A percentile compares a stretch with the other conserved stretches of the same genome.
Conservation (phyloP, 176 grass and related monocot genomes). For the Aechmea fasciata region DNA sequence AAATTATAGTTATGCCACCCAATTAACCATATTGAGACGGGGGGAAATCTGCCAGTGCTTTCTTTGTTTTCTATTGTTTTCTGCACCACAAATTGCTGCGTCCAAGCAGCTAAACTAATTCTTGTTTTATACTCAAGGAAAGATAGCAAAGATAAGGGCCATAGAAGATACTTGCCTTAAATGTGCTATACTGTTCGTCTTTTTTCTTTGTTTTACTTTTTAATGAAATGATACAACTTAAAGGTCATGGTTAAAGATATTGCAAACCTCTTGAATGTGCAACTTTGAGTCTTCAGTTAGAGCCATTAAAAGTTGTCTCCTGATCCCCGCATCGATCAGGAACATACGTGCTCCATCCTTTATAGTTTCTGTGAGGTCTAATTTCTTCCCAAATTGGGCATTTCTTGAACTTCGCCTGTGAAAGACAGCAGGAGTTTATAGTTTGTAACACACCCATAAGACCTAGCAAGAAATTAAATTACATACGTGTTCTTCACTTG, state of each 20-base stretch:
- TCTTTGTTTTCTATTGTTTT: background rate
- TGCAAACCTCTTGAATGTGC: slow-evolving; percentile 78
- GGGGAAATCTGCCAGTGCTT: background rate
- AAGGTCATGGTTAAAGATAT: background rate
- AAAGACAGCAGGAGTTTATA: background rate
- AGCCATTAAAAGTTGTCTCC: slow-evolving; percentile 83
- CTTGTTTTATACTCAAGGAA: too few relatives aligned
- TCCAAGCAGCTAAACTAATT: too few relatives aligned
- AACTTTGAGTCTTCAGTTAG: slow-evolving; percentile 94
- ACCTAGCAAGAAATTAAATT: slow-evolving; percentile 14
- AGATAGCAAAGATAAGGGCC: too few relatives aligned
- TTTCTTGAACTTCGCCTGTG: slow-evolving; percentile 51
- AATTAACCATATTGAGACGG: too few relatives aligned
- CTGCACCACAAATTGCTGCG: background rate
- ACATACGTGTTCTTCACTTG: slow-evolving; percentile 54
- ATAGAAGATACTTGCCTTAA: too few relatives aligned
- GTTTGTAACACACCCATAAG: background rate
- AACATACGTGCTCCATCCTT: slow-evolving; percentile 90
- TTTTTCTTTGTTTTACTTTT: too few relatives aligned
- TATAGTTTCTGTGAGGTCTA: slow-evolving; percentile 93
- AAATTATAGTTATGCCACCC: background rate
- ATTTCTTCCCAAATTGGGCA: slow-evolving; percentile 46
- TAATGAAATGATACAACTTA: too few relatives aligned
- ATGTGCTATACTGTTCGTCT: too few relatives aligned
- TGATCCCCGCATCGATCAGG: slow-evolving; percentile 88